Conservation (phyloP, 202 grass and related monocot species). For the Bolboschoenoplectus hybrid region DNA sequence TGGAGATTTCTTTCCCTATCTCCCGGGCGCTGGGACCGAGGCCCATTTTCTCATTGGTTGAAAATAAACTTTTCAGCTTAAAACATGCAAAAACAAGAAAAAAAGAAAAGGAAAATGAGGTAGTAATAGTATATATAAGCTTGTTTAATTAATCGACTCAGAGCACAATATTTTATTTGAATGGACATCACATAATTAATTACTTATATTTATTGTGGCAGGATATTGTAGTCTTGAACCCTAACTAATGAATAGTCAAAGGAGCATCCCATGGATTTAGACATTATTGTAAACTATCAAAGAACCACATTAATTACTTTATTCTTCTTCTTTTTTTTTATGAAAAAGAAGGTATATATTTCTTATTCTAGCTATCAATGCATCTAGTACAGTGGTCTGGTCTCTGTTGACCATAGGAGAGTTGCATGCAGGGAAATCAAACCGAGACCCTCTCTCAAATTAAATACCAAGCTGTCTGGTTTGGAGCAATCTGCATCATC, state of each 20-base stretch:
- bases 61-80: neutral
- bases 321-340: neutral
- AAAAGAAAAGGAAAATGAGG: neutral
- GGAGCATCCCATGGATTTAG: neutral
- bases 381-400: neutral
- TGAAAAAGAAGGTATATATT: neutral
- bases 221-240: constrained; percentile 11
- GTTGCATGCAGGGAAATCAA: neutral
- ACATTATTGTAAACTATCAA: neutral
- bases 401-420: neutral
- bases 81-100: neutral
- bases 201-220: constrained; percentile 7
- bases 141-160: neutral
- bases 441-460: neutral
- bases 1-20: neutral
- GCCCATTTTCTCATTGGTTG: neutral
- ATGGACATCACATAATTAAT: neutral
- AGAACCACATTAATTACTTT: neutral
- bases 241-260: constrained; percentile 8
- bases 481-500: too few species aligned
- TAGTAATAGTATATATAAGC: neutral
- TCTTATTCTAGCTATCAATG: neutral
- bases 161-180: neutral
- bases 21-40: constrained; percentile 23
- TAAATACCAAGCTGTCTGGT: neutral